phyloP scores from a whole-genome alignment of 305 asterid genomes.

The Striga hermonthica region DNA sequence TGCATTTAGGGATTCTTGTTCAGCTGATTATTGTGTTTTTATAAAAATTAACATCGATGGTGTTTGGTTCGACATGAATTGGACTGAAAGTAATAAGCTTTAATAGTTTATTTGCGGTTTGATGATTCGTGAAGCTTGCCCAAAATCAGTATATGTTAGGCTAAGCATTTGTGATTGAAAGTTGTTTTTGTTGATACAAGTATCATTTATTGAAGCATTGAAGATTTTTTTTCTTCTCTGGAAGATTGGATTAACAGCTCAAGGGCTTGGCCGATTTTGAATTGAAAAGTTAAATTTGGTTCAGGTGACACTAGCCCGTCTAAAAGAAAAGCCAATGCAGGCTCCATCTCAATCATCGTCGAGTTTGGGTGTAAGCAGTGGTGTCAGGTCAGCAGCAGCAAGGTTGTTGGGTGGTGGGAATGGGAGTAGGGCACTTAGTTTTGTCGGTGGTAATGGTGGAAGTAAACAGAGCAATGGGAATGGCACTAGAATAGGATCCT shows the following conservation, averaged over 20 bases:
- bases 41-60: too few relatives aligned
- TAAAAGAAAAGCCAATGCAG: conserved; percentile 81
- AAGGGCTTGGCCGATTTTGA: conserved; percentile 20
- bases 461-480: conserved; percentile 57
- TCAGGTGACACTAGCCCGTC: conserved; percentile 90
- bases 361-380: conserved; percentile 67
- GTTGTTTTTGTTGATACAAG: too few relatives aligned
- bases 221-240: too few relatives aligned
- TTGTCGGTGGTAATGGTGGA: conserved; percentile 94
- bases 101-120: too few relatives aligned
- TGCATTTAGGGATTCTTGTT: too few relatives aligned
- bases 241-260: not conserved
- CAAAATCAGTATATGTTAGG: too few relatives aligned
- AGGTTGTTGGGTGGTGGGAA: conserved; percentile 79
- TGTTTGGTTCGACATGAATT: too few relatives aligned
- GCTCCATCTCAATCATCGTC: conserved; percentile 61
- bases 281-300: conserved; percentile 27
- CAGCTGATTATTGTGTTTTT: too few relatives aligned
- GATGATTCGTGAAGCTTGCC: too few relatives aligned
- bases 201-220: too few relatives aligned
- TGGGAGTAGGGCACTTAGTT: conserved; percentile 93
- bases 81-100: too few relatives aligned
- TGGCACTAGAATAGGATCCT: conserved; percentile 73
- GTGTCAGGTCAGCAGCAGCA: conserved; percentile 93
- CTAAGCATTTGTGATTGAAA: too few relatives aligned